These are phyloP conservation scores for Chenopodium formosanum DNA, from an alignment of 148 eudicot genomes.

Conservation along the genomic window DNA sequence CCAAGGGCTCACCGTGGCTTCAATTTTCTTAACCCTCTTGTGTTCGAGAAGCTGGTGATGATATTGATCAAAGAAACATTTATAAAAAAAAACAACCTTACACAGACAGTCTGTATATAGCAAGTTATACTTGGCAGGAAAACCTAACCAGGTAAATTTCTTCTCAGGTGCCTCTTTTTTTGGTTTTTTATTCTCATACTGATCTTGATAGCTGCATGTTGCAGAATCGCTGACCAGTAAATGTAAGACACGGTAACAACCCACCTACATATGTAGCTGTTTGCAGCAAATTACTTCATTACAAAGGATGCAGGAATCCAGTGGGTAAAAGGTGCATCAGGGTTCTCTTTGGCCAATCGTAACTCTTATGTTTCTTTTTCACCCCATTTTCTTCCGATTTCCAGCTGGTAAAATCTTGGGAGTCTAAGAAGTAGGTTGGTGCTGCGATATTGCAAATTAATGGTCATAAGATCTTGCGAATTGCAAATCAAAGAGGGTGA, in stretches of 20 bases:
- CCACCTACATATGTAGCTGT: not conserved
- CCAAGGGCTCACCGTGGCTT: not conserved
- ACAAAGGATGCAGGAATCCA: not conserved
- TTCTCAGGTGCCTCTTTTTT: not conserved
- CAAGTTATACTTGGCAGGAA: constrained; percentile 6
- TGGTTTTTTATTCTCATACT: not conserved
- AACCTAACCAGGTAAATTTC: constrained; percentile 14
- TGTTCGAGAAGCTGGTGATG: not conserved
- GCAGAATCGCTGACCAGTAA: not conserved
- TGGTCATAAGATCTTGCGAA: not conserved
- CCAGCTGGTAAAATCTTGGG: not conserved
- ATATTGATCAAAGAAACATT: constrained; percentile 9
- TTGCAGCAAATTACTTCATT: not conserved
- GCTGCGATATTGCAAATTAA: not conserved
- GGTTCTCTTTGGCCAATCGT: not conserved
- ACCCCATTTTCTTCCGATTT: not conserved
- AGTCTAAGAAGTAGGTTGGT: not conserved
- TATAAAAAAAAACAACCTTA: not conserved
- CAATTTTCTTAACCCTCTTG: not conserved
- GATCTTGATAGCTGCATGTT: not conserved
- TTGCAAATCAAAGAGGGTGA: not conserved
- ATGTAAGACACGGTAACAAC: not conserved
- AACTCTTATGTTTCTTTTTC: not conserved
- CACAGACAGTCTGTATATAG: constrained; percentile 8
- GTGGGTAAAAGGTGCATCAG: not conserved